Percentiles rank a stretch among this genome's conserved stretches.
Conservation (phyloP, 1,139 yeast genomes). For the Kurtzmaniella natalensis region DNA sequence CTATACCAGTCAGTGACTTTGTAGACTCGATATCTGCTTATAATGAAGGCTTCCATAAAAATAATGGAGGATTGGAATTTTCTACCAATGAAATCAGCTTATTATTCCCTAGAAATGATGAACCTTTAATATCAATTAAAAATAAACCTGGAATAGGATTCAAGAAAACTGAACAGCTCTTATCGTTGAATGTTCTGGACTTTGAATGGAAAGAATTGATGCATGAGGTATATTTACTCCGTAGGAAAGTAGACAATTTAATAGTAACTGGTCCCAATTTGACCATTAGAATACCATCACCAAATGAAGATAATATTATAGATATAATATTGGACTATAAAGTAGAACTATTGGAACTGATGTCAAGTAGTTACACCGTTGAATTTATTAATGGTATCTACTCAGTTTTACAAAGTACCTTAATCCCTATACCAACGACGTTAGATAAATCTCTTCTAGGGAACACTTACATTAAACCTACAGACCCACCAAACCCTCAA, state of each 20-base stretch:
- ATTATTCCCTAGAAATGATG: conserved; percentile 1
- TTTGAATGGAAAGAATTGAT: conserved; percentile 3
- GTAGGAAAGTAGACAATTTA: background rate
- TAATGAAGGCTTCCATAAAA: background rate
- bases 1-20: background rate
- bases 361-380: conserved; percentile 1
- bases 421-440: background rate
- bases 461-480: conserved; percentile 7
- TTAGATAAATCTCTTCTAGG: conserved; percentile 1
- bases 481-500: conserved; percentile 17
- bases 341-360: conserved; percentile 6
- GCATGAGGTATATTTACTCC: conserved; percentile 3
- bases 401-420: background rate
- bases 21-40: background rate
- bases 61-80: background rate
- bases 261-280: background rate
- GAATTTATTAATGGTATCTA: conserved; percentile 3
- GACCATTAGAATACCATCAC: background rate
- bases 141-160: conserved; percentile 4
- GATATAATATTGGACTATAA: conserved; percentile 2
- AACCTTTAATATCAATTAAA: conserved; percentile 1
- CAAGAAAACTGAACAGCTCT: conserved; percentile 4
- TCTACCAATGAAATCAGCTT: conserved; percentile 1
- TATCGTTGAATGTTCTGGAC: conserved; percentile 4
- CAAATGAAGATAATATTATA: background rate